phyloP scores from a whole-genome alignment of 257 asterid species.

The Phtheirospermum japonicum region DNA sequence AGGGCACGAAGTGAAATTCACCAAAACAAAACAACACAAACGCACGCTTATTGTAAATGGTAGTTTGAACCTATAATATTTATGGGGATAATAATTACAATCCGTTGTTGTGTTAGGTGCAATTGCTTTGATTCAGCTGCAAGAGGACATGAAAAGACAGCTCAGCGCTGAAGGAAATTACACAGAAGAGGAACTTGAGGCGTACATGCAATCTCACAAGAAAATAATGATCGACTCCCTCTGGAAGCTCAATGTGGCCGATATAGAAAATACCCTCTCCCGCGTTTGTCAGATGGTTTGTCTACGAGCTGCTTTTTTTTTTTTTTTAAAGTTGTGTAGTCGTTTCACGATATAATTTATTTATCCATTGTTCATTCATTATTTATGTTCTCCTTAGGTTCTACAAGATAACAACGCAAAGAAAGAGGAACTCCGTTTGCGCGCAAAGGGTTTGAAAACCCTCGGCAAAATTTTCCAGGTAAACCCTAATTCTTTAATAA shows the following conservation, averaged over 20 bases:
- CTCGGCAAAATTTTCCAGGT: conserved; percentile 94
- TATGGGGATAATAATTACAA: conserved; percentile 1
- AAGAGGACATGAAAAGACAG: conserved; percentile 92
- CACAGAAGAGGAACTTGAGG: conserved; percentile 92
- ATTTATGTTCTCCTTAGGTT: conserved; percentile 47
- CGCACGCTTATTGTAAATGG: too few relatives aligned
- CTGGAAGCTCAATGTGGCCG: conserved; percentile 99
- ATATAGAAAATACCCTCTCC: conserved; percentile 87
- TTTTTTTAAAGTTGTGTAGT: neutral
- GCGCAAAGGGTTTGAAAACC: conserved; percentile 95
- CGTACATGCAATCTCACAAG: conserved; percentile 89
- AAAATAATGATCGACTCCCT: conserved; percentile 92
- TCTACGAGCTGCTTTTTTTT: conserved; percentile 22
- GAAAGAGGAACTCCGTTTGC: conserved; percentile 89
- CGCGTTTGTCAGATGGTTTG: conserved; percentile 96
- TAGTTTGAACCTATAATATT: conserved; percentile 15
- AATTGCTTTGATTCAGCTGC: conserved; percentile 90
- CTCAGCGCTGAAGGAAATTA: conserved; percentile 83
- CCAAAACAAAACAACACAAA: too few relatives aligned
- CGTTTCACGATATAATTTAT: conserved; percentile 20
- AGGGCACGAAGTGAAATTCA: too few relatives aligned
- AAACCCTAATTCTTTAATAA: conserved; percentile 14
- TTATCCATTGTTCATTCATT: conserved; percentile 23
- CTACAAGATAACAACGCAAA: conserved; percentile 74
- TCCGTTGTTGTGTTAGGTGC: conserved; percentile 58